Evolutionary conservation across 2,329 filamentous ascomycete genomes (phyloP).

Genomic region (Calonectria pauciramosa): DNA sequence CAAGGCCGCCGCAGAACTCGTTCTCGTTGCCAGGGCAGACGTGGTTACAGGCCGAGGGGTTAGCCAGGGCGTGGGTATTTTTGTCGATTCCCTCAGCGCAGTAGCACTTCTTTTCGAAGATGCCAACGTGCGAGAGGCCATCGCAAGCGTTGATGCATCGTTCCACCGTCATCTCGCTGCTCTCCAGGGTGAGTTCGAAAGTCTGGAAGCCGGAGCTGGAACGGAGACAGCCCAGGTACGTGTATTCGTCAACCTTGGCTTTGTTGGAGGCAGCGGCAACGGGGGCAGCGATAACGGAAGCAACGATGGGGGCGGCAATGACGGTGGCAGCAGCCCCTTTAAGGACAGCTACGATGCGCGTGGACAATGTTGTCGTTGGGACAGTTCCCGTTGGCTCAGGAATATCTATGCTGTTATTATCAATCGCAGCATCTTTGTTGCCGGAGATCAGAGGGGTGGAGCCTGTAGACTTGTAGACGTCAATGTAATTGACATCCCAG

Average conservation of each 20-base stretch:
- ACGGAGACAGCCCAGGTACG: slow-evolving; percentile 59
- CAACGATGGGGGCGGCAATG: slow-evolving; percentile 40
- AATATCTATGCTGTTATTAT: not conserved
- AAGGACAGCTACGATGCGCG: slow-evolving; percentile 44
- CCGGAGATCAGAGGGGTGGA: not conserved
- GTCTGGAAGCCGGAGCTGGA: slow-evolving; percentile 52
- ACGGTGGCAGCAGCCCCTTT: slow-evolving; percentile 3
- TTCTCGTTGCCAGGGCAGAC: slow-evolving; percentile 57
- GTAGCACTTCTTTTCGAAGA: slow-evolving; percentile 59
- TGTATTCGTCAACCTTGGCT: slow-evolving; percentile 48
- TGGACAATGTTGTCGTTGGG: slow-evolving; percentile 31
- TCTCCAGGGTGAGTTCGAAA: slow-evolving; percentile 50
- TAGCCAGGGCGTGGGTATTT: slow-evolving; percentile 52
- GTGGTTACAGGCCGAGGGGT: slow-evolving; percentile 48
- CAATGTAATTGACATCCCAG: slow-evolving; percentile 70
- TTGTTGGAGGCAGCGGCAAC: slow-evolving; percentile 47
- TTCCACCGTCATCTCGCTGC: slow-evolving; percentile 55
- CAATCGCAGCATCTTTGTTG: not conserved
- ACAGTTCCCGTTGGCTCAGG: slow-evolving; percentile 46
- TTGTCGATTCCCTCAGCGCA: slow-evolving; percentile 59
- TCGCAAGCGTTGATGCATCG: slow-evolving; percentile 55
- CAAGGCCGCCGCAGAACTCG: slow-evolving; percentile 59
- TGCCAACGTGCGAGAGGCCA: slow-evolving; percentile 54
- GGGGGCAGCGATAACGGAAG: slow-evolving; percentile 28
- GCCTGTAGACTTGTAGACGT: slow-evolving; percentile 54